Base-by-base conservation (phyloP, 306 rosid genomes). In the Lathyrus oleraceus region DNA sequence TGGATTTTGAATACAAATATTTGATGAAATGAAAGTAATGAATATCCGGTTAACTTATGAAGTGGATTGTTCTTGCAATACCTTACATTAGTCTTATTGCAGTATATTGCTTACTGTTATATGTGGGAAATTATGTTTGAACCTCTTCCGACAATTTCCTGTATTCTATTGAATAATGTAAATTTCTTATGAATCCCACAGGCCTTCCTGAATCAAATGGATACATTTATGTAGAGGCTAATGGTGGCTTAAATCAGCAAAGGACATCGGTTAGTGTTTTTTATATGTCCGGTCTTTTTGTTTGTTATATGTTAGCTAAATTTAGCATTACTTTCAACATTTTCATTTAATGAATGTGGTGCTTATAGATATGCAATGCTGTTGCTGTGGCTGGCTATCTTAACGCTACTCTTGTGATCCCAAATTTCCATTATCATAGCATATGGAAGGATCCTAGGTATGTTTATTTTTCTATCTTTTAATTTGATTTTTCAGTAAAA, bases 371-470 rank as follows among this genome's bases (percentile, higher is more conserved):
- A 76, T 88, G 97, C 87, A 91, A 91, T 80, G 97, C 97, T 19
- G 97, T 88, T 81, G 95, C 97, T 23, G 92, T 91, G 67, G 97
- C 97, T 20, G 97, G 95, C 57, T 91, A 85, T 84, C 90, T 91
- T 17, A 91, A 91, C 80, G 97, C 95, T 67, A 91, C 97, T 28
- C 95, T 91, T 63, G 76, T 91, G 59, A 88, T 88, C 63, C 97
- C 97, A 70, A 90, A 88, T 72, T 91, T 91, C 67, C 95, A 86
- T 69, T 90, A 59, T 74, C 97, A 90, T 76, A 90, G 97, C 87
- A 83, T 90, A 78, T 90, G 97, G 97, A 86, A 92, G 78, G 97
- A 91, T 83, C 97, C 91, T 65, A 91, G 97, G 97, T 90, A 74
- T 59, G 89, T 56, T n/a, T 12, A 15, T 43, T 54, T 30, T 44